These are phyloP conservation scores for Apiotrichum brassicae DNA, from an alignment of 1,284 basidiomycete species.

Conservation along the genomic window DNA sequence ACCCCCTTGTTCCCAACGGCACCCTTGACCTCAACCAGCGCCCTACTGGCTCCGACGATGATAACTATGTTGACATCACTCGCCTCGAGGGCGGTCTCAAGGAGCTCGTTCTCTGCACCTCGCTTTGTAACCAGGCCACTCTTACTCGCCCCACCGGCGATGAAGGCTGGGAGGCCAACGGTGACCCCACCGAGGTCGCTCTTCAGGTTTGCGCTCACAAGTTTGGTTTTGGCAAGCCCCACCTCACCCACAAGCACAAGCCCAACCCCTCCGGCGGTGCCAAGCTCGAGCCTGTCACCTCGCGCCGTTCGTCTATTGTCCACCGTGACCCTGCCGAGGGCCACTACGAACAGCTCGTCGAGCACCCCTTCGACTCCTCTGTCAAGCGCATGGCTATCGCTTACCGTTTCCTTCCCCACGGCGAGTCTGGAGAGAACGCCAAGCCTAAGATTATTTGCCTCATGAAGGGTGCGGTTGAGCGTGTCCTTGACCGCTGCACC, in stretches of 20 bases:
- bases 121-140: conserved; percentile 51
- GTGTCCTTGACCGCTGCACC: conserved; percentile 54
- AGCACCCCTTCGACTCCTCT: conserved; percentile 59
- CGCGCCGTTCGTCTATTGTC: conserved; percentile 10
- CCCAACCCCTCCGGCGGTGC: conserved; percentile 8
- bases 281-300: conserved; percentile 1
- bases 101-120: conserved; percentile 47
- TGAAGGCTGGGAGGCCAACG: conserved; percentile 59
- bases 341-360: conserved; percentile 44
- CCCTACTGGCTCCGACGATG: conserved; percentile 15
- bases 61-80: conserved; percentile 29
- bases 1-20: conserved; percentile 13
- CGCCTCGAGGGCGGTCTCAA: conserved; percentile 34
- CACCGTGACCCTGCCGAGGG: conserved; percentile 19
- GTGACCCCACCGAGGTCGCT: conserved; percentile 63
- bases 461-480: conserved; percentile 62
- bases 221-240: conserved; percentile 46
- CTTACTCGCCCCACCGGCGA: conserved; percentile 39
- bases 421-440: neutral
- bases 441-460: conserved; percentile 27
- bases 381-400: conserved; percentile 60
- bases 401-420: conserved; percentile 34
- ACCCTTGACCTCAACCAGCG: conserved; percentile 22
- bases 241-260: conserved; percentile 30
- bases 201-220: conserved; percentile 60